Base-by-base conservation (phyloP, 2,329 filamentous ascomycete species). In the Beauveria bassiana region DNA sequence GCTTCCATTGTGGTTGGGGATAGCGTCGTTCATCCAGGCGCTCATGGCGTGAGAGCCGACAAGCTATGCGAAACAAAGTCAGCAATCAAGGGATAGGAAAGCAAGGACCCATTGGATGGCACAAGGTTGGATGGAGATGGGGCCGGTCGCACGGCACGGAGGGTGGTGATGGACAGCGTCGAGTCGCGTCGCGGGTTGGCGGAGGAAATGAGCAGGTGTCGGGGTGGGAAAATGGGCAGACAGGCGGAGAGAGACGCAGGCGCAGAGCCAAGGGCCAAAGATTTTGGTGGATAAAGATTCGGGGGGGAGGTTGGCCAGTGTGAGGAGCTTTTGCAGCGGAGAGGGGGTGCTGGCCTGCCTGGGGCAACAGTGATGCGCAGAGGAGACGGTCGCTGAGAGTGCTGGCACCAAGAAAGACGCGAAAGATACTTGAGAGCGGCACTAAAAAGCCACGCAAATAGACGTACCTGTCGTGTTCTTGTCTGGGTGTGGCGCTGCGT, bases 1-100 rank as follows among this genome's bases (percentile, higher is more conserved):
- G 78, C 84, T 85, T 80, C 84, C 84, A 86, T 87, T 86, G 76
- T 87, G 84, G 75, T 86, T 88, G 70, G 83, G 82, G 77, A 86
- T 80, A 77, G 85, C 79, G 75, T 88, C 85, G 76, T 87, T 88
- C 81, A 87, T 86, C 86, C 85, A 88, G 78, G 84, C 83, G 80
- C 82, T 87, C 85, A 88, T 87, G 79, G 82, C 82, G 73, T 77
- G 73, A 73, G 73, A 69, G 73, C 74, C 70, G 72, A 77, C 79
- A 74, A 74, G 70, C 74, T 77, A 70, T 70, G 69, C 69, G 71
- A 68, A 68, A 69, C 71, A 70, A 73, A 70, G 78, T 82, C 74
- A 79, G 77, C 74, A 70, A 77, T 74, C 70, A 75, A 71, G 68
- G 71, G 69, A 68, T 68, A 74, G 68, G 66, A 68, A 68, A 69